Conservation (phyloP, 2,329 filamentous ascomycete species). For the Chaetomium globosum region DNA sequence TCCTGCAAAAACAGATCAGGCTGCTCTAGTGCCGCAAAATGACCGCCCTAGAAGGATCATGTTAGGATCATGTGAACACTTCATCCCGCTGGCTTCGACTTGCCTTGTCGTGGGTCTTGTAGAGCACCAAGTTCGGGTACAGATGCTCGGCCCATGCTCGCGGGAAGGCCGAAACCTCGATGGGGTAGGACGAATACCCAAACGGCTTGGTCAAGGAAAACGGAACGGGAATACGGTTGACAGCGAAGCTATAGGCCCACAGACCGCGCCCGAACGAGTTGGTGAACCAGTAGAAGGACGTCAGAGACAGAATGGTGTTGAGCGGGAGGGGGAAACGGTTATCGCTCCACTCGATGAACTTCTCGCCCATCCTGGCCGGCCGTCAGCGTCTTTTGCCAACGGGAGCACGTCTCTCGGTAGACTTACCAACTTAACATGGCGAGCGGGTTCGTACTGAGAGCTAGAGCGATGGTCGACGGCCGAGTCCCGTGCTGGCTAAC, state of each 20-base stretch:
- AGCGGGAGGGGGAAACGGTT: constrained; percentile 23
- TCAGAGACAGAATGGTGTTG: constrained; percentile 24
- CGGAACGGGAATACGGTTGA: constrained; percentile 12
- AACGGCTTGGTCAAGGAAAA: constrained; percentile 45
- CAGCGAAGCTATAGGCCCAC: constrained; percentile 27
- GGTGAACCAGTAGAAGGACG: constrained; percentile 31
- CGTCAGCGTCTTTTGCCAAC: neutral
- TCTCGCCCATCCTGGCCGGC: constrained; percentile 28
- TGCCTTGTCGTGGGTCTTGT: constrained; percentile 22
- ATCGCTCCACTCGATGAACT: constrained; percentile 32
- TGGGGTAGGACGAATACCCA: constrained; percentile 51
- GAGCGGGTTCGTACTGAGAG: constrained; percentile 3
- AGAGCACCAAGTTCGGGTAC: constrained; percentile 30
- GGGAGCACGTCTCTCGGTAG: constrained; percentile 23
- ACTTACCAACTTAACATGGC: constrained; percentile 4
- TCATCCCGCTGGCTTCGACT: neutral
- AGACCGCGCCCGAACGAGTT: constrained; percentile 26
- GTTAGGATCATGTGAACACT: neutral
- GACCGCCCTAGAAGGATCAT: constrained; percentile 47
- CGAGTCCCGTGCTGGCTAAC: neutral
- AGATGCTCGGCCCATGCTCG: constrained; percentile 38
- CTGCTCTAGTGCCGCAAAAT: constrained; percentile 51
- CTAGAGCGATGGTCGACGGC: neutral
- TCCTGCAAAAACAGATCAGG: constrained; percentile 43
- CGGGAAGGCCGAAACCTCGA: constrained; percentile 47